Evolutionary conservation across 148 eudicot genomes (phyloP), one percentile per base, ranked within the genome.

Genomic region (Rhododendron simsii): DNA sequence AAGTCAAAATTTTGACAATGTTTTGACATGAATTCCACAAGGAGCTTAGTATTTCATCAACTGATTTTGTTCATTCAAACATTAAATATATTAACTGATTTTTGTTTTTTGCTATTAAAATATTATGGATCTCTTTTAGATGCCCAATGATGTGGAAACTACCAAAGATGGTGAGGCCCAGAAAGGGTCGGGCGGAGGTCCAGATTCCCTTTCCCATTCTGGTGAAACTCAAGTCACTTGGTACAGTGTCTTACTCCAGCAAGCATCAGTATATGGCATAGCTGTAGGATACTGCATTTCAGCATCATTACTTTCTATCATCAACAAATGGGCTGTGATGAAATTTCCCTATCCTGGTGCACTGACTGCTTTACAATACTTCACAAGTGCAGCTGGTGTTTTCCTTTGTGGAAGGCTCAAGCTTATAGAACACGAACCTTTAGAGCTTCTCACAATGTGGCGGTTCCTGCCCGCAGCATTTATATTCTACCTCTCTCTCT

Each of bases 211-310:
- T 55, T 87, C 93, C 51, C 37, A 67, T 35, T 37, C 90, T 48
- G 41, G 88, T 83, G 92, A 91, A 83, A 53, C 84, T 81, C 89
- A 84, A 87, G 83, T 87, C 28, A 87, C 90, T 35, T 95, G 96
- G 95, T 93, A 92, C 67, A 83, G 87, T 85, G 41, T n/a, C 86
- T 85, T 97, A 50, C 87, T 93, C 84, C 94, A 94, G 83, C 95
- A 96, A n/a, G 95, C 90, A 61, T 97, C 99, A 1, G 89, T 97
- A 14, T 97, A 95, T 85, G 98, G 98, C 61, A 89, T 95, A 57
- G 98, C 98, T 82, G 96, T 95, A 51, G 99, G 99, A 78, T 97
- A 97, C 88, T 97, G 99, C 89, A 80, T 95, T 75, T 97, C 98
- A 39, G 99, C 98, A 2, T 95, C 99, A 47, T 90, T 95, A 87